phyloP scores from a whole-genome alignment of 768 basidiomycete species.

The Podaxis pistillaris region DNA sequence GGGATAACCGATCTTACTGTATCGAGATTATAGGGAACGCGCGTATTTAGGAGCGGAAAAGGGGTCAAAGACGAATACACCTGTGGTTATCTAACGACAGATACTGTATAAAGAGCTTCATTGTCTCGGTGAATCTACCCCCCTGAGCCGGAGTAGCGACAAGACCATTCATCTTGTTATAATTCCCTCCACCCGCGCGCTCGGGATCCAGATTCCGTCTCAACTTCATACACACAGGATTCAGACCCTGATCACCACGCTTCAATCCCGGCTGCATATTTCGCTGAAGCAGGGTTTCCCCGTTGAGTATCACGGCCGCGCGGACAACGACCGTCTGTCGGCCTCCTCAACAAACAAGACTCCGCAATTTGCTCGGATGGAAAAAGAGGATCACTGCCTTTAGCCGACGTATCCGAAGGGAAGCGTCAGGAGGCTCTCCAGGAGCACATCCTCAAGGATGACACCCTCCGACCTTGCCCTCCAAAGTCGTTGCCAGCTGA shows the following conservation, averaged over 20 bases:
- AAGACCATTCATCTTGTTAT: neutral
- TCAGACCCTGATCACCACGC: neutral
- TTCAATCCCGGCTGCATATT: neutral
- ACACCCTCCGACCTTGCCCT: neutral
- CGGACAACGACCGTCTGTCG: neutral
- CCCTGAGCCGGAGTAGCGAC: neutral
- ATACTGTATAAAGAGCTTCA: neutral
- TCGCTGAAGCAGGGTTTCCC: neutral
- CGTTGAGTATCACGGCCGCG: neutral
- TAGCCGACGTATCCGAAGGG: neutral
- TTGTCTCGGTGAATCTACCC: neutral
- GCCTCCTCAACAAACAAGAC: neutral
- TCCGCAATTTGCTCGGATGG: neutral
- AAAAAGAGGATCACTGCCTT: neutral
- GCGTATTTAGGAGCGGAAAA: neutral
- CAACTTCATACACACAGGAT: neutral
- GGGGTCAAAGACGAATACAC: slow-evolving; percentile 5
- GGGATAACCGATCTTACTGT: neutral
- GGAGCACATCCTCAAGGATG: too few species aligned
- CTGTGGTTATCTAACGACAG: neutral
- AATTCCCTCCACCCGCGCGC: neutral
- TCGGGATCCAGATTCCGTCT: slow-evolving; percentile 16
- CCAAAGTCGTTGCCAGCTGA: neutral
- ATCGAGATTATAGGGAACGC: neutral
- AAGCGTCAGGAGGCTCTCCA: too few species aligned